A percentile compares a stretch with the other conserved stretches of the same genome.
phyloP scores from a whole-genome alignment of 2,329 filamentous ascomycete species.

The Aureobasidium namibiae region DNA sequence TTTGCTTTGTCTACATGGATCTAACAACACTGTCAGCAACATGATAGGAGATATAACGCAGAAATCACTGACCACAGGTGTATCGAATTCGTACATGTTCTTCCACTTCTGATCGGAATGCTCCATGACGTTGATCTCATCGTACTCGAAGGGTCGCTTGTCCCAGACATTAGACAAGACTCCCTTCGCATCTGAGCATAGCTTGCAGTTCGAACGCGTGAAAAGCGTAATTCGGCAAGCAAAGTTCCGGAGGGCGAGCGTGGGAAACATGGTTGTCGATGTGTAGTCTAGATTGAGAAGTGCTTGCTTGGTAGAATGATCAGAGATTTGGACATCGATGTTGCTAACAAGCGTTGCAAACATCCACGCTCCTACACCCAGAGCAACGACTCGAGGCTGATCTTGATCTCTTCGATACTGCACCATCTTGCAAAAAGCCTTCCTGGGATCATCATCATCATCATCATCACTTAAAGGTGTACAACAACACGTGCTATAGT shows the following conservation, averaged over 20 bases:
- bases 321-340: neutral
- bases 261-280: conserved; percentile 8
- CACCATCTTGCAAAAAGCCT: neutral
- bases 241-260: conserved; percentile 25
- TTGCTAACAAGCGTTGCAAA: neutral
- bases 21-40: conserved; percentile 24
- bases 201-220: conserved; percentile 61
- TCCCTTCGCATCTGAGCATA: conserved; percentile 61
- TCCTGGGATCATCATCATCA: too few species aligned
- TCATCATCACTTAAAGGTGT: too few species aligned
- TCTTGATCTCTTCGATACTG: too few species aligned
- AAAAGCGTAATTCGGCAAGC: conserved; percentile 61
- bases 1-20: conserved; percentile 55
- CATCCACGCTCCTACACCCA: neutral
- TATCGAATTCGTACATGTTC: conserved; percentile 70
- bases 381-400: too few species aligned
- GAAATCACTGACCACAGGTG: conserved; percentile 56
- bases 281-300: neutral
- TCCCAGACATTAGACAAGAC: conserved; percentile 63
- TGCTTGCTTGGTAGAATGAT: neutral
- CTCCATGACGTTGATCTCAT: conserved; percentile 62
- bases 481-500: neutral
- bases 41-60: neutral
- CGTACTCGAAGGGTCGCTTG: conserved; percentile 56
- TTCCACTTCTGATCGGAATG: conserved; percentile 58